Evolutionary conservation across 106 monocot species (phyloP).

Genomic region (Posidonia australis): DNA sequence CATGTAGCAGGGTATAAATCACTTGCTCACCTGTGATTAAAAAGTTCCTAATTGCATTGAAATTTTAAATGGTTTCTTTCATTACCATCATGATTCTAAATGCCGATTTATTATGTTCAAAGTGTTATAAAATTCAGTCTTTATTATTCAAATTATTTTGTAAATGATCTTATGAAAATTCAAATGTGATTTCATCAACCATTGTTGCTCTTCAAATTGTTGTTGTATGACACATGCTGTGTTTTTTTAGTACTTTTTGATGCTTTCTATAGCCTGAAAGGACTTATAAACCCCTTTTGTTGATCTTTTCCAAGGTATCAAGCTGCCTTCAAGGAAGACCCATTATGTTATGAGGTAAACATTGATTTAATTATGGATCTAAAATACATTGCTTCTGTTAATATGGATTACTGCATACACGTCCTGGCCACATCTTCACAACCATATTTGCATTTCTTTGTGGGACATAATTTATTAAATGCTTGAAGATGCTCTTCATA

Average conservation of each 20-base stretch:
- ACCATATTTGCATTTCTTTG: background rate
- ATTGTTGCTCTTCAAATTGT: background rate
- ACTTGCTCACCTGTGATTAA: too few species aligned
- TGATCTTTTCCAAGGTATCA: conserved; percentile 48
- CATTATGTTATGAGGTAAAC: conserved; percentile 88
- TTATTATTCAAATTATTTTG: too few species aligned
- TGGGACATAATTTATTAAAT: background rate
- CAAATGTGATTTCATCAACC: too few species aligned
- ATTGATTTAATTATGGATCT: background rate
- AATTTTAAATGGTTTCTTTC: background rate
- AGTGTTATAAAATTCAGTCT: too few species aligned
- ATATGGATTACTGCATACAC: too few species aligned
- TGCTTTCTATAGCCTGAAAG: background rate
- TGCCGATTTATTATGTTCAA: background rate
- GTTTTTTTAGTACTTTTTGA: background rate
- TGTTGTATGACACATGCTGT: background rate
- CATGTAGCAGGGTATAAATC: too few species aligned
- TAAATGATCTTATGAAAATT: too few species aligned
- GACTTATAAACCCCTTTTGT: background rate
- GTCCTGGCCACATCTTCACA: too few species aligned
- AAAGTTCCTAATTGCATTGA: background rate
- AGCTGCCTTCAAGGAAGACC: conserved; percentile 91
- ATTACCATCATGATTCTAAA: background rate
- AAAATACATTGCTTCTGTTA: too few species aligned
- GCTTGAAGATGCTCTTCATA: background rate